Conservation (phyloP, 1,284 basidiomycete species). For the Lignosus rhinocerotis region DNA sequence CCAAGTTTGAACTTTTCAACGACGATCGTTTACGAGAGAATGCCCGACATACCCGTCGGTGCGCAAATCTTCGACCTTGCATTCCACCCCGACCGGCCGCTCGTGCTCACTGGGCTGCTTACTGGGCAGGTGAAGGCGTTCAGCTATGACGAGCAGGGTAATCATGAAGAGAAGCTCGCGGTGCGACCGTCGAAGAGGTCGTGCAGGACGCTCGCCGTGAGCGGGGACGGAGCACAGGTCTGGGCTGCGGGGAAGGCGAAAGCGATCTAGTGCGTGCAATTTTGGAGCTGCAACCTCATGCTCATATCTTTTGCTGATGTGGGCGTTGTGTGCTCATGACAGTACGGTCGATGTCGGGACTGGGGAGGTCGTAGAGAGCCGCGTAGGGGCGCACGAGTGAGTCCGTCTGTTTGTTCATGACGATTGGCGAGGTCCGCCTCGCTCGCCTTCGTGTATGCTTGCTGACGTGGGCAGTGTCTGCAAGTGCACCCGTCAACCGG, state of each 20-base stretch:
- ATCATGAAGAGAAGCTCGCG: conserved; percentile 51
- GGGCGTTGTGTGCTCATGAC: not conserved
- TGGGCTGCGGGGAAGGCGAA: conserved; percentile 88
- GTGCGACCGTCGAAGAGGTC: conserved; percentile 72
- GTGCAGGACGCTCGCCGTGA: conserved; percentile 70
- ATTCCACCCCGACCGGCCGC: conserved; percentile 75
- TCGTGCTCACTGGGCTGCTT: conserved; percentile 79
- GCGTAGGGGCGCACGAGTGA: conserved; percentile 78
- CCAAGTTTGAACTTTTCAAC: not conserved
- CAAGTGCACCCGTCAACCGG: conserved; percentile 84
- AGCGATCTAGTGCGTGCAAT: conserved; percentile 65
- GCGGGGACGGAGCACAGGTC: conserved; percentile 63
- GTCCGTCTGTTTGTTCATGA: conserved; percentile 32
- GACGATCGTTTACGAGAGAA: conserved; percentile 26
- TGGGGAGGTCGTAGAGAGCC: conserved; percentile 63
- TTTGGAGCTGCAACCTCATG: too few species aligned
- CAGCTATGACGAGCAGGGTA: conserved; percentile 69
- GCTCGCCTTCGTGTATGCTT: conserved; percentile 15
- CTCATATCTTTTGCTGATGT: too few species aligned
- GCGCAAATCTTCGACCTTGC: conserved; percentile 87
- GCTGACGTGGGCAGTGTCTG: conserved; percentile 39
- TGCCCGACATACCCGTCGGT: conserved; percentile 74
- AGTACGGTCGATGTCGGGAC: conserved; percentile 73
- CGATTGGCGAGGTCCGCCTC: not conserved
- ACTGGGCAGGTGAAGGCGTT: conserved; percentile 84